phyloP scores from a whole-genome alignment of 2,329 filamentous ascomycete genomes.

The Fusarium anguioides region DNA sequence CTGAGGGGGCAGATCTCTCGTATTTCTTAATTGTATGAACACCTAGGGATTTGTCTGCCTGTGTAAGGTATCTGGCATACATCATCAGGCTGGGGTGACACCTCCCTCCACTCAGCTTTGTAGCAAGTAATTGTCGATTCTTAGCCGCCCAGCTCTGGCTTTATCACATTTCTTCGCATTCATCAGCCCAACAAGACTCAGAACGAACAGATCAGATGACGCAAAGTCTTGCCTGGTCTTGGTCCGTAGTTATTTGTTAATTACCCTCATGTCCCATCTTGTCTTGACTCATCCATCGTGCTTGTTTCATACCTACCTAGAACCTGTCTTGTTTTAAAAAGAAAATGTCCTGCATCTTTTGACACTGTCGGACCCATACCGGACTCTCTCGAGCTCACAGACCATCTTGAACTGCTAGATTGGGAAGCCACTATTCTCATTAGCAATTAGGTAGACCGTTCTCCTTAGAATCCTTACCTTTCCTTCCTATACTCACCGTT shows the following conservation, averaged over 20 bases:
- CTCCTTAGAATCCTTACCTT: constrained; percentile 30
- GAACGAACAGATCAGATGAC: constrained; percentile 39
- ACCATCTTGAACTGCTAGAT: not conserved
- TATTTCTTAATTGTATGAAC: not conserved
- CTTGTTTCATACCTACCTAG: constrained; percentile 29
- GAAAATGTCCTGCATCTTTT: constrained; percentile 1
- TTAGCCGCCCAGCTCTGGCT: constrained; percentile 42
- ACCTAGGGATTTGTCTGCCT: not conserved
- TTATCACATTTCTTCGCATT: constrained; percentile 38
- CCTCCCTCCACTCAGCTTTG: constrained; percentile 21
- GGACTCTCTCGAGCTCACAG: no score
- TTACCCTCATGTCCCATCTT: constrained; percentile 10
- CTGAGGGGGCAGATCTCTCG: not conserved
- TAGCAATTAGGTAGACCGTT: constrained; percentile 31
- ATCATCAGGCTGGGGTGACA: constrained; percentile 13
- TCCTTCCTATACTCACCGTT: constrained; percentile 44
- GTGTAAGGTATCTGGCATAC: not conserved
- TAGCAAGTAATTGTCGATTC: constrained; percentile 34
- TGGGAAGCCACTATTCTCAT: not conserved
- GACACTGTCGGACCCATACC: constrained; percentile 1
- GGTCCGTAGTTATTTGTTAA: not conserved
- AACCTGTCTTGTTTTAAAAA: constrained; percentile 32
- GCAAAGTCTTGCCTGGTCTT: no score
- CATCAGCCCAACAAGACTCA: constrained; percentile 34
- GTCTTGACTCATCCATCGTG: constrained; percentile 16